phyloP scores from a whole-genome alignment of 805 yeast genomes.

The Wickerhamomyces ciferrii region DNA sequence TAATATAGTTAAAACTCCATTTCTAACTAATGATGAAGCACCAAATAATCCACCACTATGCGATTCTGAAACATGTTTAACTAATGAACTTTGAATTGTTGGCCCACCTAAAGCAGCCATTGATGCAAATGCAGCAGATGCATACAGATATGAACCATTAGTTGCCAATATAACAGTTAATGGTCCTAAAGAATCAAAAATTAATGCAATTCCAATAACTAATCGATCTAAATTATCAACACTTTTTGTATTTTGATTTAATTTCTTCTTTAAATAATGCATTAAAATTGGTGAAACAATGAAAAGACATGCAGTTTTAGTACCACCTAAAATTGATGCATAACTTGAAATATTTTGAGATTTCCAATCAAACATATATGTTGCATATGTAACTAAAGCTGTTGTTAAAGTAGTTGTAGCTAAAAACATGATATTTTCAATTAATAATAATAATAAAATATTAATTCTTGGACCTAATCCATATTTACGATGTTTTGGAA shows the following conservation, averaged over 20 bases:
- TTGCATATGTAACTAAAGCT: slow-evolving; percentile 45
- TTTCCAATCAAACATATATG: slow-evolving; percentile 48
- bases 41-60: slow-evolving; percentile 72
- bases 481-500: slow-evolving; percentile 32
- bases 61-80: slow-evolving; percentile 55
- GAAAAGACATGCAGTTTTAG: slow-evolving; percentile 44
- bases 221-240: slow-evolving; percentile 49
- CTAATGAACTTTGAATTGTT: slow-evolving; percentile 49
- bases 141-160: slow-evolving; percentile 24
- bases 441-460: slow-evolving; percentile 41
- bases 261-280: slow-evolving; percentile 28
- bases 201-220: slow-evolving; percentile 26
- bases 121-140: slow-evolving; percentile 33
- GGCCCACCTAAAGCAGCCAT: slow-evolving; percentile 52
- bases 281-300: slow-evolving; percentile 45
- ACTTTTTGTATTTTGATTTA: slow-evolving; percentile 30
- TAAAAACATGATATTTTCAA: slow-evolving; percentile 39
- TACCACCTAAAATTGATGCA: slow-evolving; percentile 44
- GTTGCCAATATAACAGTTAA: slow-evolving; percentile 28
- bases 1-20: slow-evolving; percentile 37
- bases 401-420: slow-evolving; percentile 36
- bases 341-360: slow-evolving; percentile 51
- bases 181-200: slow-evolving; percentile 34
- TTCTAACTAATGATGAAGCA: slow-evolving; percentile 56
- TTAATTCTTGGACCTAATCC: slow-evolving; percentile 35